Base-by-base conservation (phyloP, 2,329 filamentous ascomycete genomes). In the Fusarium sp. region DNA sequence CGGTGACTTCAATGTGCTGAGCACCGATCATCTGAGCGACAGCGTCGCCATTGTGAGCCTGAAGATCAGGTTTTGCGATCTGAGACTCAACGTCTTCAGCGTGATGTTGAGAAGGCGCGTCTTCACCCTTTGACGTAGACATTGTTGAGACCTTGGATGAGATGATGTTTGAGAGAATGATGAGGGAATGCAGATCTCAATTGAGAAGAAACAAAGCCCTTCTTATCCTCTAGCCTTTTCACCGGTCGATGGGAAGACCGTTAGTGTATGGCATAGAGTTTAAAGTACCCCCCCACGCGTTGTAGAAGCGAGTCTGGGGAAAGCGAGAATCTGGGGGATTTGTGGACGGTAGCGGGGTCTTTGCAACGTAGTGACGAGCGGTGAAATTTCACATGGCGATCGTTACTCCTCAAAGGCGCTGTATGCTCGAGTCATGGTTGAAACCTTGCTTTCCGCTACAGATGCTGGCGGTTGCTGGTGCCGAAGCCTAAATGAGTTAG, bases 1-100 rank as follows among this genome's bases (percentile, higher is more conserved):
- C 70, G 3, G 70, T 67, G 11, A 73, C 50, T 47, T 73, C 57
- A 5, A 73, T 55, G 25, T 73, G 70, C 25, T 72, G 70, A 5
- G 44, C 29, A n/a, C 65, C 70, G 1, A 73, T 73, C 41, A 73
- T 54, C 18, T 70, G 70, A 2, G 70, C 70, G 14, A 58, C 70
- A 2, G 53, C 54, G 12, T 73, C 70, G 6, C 25, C 70, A 41
- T 57, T 46, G 4, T 25, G 22, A 7, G 20, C n/a, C 17, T 42
- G 9, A 0, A 47, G 10, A 7, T 44, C 4, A 0, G 46, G 65
- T 2, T 72, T 69, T 6, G 62, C 20, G 11, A 58, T 53, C 1
- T 61, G 36, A 5, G 69, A 69, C 31, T 72, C 69, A 0, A 61
- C 50, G 2, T 72, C 58, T 25, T 72, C 68, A 5, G 68, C 20